A percentile compares a stretch with the other conserved stretches of the same genome.
Conservation (phyloP, 371 early-diverging fungal species). For the Capniomyces stellatus region DNA sequence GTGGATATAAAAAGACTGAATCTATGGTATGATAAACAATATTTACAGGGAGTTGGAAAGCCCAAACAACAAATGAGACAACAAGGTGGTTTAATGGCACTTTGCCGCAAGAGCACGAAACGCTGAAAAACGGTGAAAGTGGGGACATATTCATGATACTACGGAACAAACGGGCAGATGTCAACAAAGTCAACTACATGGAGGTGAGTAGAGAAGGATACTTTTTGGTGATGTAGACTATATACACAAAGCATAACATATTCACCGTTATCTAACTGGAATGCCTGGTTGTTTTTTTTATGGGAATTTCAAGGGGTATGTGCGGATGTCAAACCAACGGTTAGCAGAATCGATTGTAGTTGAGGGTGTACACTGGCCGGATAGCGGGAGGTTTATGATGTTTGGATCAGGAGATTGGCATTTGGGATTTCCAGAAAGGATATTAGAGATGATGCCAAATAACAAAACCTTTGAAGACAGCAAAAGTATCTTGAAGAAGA, state of each 20-base stretch:
- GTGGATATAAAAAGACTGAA: too few species aligned
- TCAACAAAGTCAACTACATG: neutral
- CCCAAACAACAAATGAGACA: slow-evolving; percentile 3
- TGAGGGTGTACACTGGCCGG: slow-evolving; percentile 14
- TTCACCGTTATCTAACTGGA: too few species aligned
- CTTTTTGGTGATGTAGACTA: too few species aligned
- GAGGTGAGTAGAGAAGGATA: neutral
- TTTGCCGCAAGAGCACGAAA: slow-evolving; percentile 5
- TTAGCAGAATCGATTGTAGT: neutral
- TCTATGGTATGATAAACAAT: neutral
- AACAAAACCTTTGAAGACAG: slow-evolving; percentile 25
- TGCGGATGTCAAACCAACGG: neutral
- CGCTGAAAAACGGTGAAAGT: slow-evolving; percentile 5
- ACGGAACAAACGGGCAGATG: neutral
- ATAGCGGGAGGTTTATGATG: slow-evolving; percentile 9
- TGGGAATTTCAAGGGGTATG: slow-evolving; percentile 2
- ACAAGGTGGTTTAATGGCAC: slow-evolving; percentile 7
- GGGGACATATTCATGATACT: slow-evolving; percentile 9
- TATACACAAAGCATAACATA: too few species aligned
- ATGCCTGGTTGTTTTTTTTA: too few species aligned
- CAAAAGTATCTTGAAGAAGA: neutral
- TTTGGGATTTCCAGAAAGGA: neutral
- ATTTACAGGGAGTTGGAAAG: slow-evolving; percentile 5
- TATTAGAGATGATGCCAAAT: slow-evolving; percentile 37
- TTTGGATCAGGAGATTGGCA: slow-evolving; percentile 4